Evolutionary conservation across 306 rosid genomes (phyloP).

Genomic region (Lupinus albus): DNA sequence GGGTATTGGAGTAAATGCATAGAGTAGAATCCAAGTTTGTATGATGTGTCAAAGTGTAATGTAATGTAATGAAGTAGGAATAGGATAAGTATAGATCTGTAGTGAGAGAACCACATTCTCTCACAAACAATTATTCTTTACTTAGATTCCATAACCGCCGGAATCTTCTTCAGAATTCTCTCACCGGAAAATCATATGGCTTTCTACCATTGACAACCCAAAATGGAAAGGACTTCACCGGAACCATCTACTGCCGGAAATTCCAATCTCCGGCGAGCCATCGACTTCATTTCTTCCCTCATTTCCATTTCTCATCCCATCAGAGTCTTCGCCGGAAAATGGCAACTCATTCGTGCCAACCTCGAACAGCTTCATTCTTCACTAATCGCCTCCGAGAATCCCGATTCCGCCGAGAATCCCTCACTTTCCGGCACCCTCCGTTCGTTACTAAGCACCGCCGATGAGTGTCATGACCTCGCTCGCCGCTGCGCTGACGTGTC

Average conservation of each 20-base stretch:
- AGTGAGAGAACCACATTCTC: conserved; percentile 36
- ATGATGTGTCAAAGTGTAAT: conserved; percentile 33
- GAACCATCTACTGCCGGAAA: conserved; percentile 36
- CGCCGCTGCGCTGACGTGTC: conserved; percentile 79
- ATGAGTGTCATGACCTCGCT: conserved; percentile 69
- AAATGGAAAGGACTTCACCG: conserved; percentile 43
- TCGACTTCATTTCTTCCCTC: conserved; percentile 54
- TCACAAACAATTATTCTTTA: conserved; percentile 17
- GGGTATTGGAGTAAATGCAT: conserved; percentile 44
- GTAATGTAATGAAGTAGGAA: no score
- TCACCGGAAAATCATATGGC: conserved; percentile 50
- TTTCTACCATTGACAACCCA: conserved; percentile 45
- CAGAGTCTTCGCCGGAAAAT: conserved; percentile 74
- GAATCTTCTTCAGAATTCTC: neutral
- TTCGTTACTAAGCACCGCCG: conserved; percentile 41
- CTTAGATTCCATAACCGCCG: conserved; percentile 21
- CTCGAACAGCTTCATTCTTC: conserved; percentile 69
- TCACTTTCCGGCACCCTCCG: conserved; percentile 50
- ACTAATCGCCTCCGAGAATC: conserved; percentile 59
- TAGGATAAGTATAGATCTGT: conserved; percentile 47
- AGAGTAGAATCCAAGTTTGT: conserved; percentile 32
- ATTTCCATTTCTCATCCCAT: conserved; percentile 66
- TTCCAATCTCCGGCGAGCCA: conserved; percentile 50
- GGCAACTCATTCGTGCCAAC: conserved; percentile 66
- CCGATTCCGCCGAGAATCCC: conserved; percentile 53